Evolutionary conservation across 768 basidiomycete species (phyloP).

Genomic region (Basidioascus undulatus): DNA sequence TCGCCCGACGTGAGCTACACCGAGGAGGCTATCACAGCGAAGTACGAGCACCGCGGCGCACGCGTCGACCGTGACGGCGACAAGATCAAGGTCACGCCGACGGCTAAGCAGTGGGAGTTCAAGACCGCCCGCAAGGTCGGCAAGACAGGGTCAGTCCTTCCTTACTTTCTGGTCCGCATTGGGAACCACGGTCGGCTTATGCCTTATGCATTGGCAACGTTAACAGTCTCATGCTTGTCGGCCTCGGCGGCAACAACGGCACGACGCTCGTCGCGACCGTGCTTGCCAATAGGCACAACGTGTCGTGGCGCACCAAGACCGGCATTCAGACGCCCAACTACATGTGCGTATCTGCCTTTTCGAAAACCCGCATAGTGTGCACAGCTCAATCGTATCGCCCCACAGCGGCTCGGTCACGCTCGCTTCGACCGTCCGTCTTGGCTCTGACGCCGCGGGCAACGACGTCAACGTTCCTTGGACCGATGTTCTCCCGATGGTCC

Average conservation of each 20-base stretch:
- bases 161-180: constrained; percentile 6
- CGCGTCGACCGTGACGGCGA: constrained; percentile 21
- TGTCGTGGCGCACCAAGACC: constrained; percentile 79
- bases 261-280: constrained; percentile 80
- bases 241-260: constrained; percentile 93
- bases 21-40: constrained; percentile 58
- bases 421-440: constrained; percentile 81
- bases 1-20: constrained; percentile 59
- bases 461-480: constrained; percentile 81
- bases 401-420: constrained; percentile 84
- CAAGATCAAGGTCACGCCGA: constrained; percentile 57
- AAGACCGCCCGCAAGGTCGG: constrained; percentile 62
- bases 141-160: constrained; percentile 73
- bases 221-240: constrained; percentile 92
- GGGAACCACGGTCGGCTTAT: constrained; percentile 6
- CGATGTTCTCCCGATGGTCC: constrained; percentile 87
- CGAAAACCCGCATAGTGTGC: no score
- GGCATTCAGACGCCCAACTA: constrained; percentile 90
- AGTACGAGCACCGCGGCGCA: constrained; percentile 57
- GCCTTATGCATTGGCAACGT: constrained; percentile 7
- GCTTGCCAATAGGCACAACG: constrained; percentile 83
- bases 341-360: constrained; percentile 30
- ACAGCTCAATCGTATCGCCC: no score
- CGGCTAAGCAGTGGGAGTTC: constrained; percentile 63
- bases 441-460: constrained; percentile 53